These are phyloP conservation scores for Globisporangium heterothallicum DNA, from an alignment of 352 stramenopile species.

Conservation along the genomic window DNA sequence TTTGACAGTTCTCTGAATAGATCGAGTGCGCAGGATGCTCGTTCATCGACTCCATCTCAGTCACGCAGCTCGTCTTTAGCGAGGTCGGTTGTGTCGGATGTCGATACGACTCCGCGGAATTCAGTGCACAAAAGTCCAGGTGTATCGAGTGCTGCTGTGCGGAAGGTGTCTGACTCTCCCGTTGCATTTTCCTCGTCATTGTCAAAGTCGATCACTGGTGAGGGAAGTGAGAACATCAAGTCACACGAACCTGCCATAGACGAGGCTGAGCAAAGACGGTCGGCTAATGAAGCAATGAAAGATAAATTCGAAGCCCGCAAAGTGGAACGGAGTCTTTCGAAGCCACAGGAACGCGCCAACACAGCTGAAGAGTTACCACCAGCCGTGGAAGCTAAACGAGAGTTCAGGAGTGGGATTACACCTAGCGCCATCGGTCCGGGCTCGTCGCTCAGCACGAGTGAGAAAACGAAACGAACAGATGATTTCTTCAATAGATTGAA, in stretches of 20 bases:
- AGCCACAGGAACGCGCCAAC: slow-evolving; percentile 12
- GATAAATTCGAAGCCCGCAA: slow-evolving; percentile 44
- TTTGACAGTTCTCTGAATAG: slow-evolving; percentile 8
- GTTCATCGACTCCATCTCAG: slow-evolving; percentile 13
- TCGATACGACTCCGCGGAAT: slow-evolving; percentile 4
- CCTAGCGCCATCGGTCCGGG: not conserved
- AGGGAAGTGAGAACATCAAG: slow-evolving; percentile 13
- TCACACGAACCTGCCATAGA: slow-evolving; percentile 10
- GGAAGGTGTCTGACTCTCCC: slow-evolving; percentile 1
- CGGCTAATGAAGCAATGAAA: slow-evolving; percentile 19
- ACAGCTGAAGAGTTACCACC: slow-evolving; percentile 2
- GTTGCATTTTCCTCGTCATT: slow-evolving; percentile 7
- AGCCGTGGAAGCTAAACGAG: slow-evolving; percentile 2
- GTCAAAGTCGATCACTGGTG: slow-evolving; percentile 13
- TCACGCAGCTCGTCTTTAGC: slow-evolving; percentile 15
- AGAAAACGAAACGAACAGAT: slow-evolving; percentile 42
- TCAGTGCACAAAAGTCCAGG: slow-evolving; percentile 10
- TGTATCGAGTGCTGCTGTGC: not conserved
- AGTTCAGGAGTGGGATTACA: slow-evolving; percentile 6
- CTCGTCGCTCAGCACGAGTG: not conserved
- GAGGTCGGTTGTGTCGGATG: slow-evolving; percentile 10
- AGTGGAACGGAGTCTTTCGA: slow-evolving; percentile 18
- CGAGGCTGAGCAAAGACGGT: slow-evolving; percentile 33
- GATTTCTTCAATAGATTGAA: slow-evolving; percentile 58
- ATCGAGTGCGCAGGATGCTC: slow-evolving; percentile 18